These are phyloP conservation scores for Podospora australis DNA, from an alignment of 495 filamentous ascomycete species.

Conservation along the genomic window DNA sequence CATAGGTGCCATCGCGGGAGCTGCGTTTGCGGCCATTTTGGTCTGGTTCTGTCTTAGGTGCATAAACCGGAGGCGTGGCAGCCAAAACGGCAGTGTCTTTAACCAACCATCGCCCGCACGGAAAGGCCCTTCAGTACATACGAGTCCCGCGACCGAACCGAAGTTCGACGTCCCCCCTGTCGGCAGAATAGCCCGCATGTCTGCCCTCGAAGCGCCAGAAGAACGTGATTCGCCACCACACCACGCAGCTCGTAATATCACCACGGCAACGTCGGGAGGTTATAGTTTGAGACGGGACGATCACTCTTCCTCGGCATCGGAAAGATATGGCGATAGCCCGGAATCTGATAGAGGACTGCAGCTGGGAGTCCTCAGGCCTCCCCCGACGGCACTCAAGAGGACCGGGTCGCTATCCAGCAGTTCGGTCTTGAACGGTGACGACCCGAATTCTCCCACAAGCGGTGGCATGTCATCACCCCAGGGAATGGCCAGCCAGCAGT, in stretches of 20 bases:
- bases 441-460: conserved; percentile 70
- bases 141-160: conserved; percentile 31
- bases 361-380: conserved; percentile 47
- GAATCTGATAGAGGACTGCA: conserved; percentile 56
- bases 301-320: conserved; percentile 75
- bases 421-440: conserved; percentile 64
- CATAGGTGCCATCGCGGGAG: conserved; percentile 68
- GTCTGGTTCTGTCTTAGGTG: conserved; percentile 56
- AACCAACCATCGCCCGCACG: conserved; percentile 83
- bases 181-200: conserved; percentile 91
- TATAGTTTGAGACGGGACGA: conserved; percentile 36
- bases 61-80: conserved; percentile 52
- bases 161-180: conserved; percentile 74
- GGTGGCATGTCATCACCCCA: conserved; percentile 75
- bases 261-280: conserved; percentile 31
- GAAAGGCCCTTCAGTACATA: conserved; percentile 36
- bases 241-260: conserved; percentile 30
- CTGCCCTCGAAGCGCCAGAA: conserved; percentile 75
- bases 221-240: conserved; percentile 54
- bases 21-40: conserved; percentile 46
- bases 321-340: conserved; percentile 73
- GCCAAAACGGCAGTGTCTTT: conserved; percentile 59
- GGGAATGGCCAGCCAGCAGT: conserved; percentile 79
- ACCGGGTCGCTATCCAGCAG: conserved; percentile 86
- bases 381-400: conserved; percentile 54